phyloP scores from a whole-genome alignment of 2,329 filamentous ascomycete genomes.

The Aspergillus unguis region DNA sequence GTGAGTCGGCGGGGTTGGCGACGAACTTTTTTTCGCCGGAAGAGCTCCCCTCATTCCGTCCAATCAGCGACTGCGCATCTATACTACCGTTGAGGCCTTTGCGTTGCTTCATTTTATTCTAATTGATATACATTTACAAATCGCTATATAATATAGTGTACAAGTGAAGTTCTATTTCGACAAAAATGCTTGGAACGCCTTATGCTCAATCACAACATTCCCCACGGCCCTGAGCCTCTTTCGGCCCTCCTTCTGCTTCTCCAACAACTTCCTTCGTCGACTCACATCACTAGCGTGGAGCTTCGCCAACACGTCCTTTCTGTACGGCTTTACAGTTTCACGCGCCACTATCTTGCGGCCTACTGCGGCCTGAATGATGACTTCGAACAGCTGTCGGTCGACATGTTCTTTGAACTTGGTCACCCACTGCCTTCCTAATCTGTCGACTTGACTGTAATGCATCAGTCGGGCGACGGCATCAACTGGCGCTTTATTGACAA shows the following conservation, averaged over 20 bases:
- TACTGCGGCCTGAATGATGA: conserved; percentile 87
- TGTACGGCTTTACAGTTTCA: conserved; percentile 93
- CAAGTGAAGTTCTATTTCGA: conserved; percentile 58
- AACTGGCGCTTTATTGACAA: conserved; percentile 90
- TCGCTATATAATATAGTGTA: conserved; percentile 1
- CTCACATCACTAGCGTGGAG: conserved; percentile 87
- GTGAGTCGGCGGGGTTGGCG: conserved; percentile 26
- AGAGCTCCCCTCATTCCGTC: conserved; percentile 12
- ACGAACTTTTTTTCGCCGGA: conserved; percentile 23
- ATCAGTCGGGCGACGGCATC: conserved; percentile 92
- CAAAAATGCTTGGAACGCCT: conserved; percentile 91
- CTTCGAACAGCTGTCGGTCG: conserved; percentile 93
- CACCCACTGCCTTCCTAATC: conserved; percentile 83
- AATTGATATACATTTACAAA: background rate
- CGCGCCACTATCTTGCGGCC: conserved; percentile 80
- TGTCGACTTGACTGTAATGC: conserved; percentile 74
- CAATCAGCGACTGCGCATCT: conserved; percentile 16
- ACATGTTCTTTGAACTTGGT: conserved; percentile 96
- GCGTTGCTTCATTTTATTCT: background rate
- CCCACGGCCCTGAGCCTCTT: conserved; percentile 76
- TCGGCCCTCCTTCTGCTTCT: conserved; percentile 94
- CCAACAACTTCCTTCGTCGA: conserved; percentile 77
- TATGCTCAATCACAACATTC: conserved; percentile 94
- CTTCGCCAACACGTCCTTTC: conserved; percentile 92
- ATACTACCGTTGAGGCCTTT: background rate